Percentiles rank a stretch among this genome's conserved stretches.
Evolutionary conservation across 495 filamentous ascomycete species (phyloP).

Genomic region (Oleoguttula mirabilis): DNA sequence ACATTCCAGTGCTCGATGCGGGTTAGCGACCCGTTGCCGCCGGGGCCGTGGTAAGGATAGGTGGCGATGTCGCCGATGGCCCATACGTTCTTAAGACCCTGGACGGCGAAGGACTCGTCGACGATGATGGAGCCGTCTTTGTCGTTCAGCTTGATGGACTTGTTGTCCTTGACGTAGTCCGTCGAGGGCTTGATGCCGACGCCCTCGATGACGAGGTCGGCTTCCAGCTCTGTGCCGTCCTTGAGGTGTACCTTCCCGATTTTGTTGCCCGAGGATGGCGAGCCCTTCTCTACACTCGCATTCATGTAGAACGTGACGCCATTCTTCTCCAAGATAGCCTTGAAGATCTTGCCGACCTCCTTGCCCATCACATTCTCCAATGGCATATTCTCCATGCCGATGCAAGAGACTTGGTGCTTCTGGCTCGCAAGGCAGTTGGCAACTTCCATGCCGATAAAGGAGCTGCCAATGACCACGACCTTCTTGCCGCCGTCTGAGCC

Average conservation of each 20-base stretch:
- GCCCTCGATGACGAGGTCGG: slow-evolving; percentile 83
- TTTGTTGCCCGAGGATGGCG: slow-evolving; percentile 50
- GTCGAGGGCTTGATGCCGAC: slow-evolving; percentile 83
- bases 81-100: slow-evolving; percentile 65
- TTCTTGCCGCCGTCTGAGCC: slow-evolving; percentile 75
- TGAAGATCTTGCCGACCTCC: slow-evolving; percentile 69
- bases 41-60: slow-evolving; percentile 85
- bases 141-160: slow-evolving; percentile 47
- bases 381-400: slow-evolving; percentile 84
- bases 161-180: slow-evolving; percentile 65
- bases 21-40: slow-evolving; percentile 52
- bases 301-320: slow-evolving; percentile 79
- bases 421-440: slow-evolving; percentile 62
- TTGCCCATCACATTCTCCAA: slow-evolving; percentile 80
- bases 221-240: slow-evolving; percentile 70
- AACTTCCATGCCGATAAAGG: slow-evolving; percentile 95
- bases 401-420: slow-evolving; percentile 68
- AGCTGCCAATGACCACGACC: slow-evolving; percentile 79
- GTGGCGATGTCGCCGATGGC: slow-evolving; percentile 95
- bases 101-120: slow-evolving; percentile 63
- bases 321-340: slow-evolving; percentile 61
- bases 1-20: slow-evolving; percentile 98
- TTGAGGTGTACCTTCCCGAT: slow-evolving; percentile 78
- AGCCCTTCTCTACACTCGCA: slow-evolving; percentile 69
- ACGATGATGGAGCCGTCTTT: slow-evolving; percentile 71